Percentiles rank a stretch among this genome's conserved stretches.
These are phyloP conservation scores for Fusarium devonianum DNA, from an alignment of 2,329 filamentous ascomycete genomes.

Conservation along the genomic window DNA sequence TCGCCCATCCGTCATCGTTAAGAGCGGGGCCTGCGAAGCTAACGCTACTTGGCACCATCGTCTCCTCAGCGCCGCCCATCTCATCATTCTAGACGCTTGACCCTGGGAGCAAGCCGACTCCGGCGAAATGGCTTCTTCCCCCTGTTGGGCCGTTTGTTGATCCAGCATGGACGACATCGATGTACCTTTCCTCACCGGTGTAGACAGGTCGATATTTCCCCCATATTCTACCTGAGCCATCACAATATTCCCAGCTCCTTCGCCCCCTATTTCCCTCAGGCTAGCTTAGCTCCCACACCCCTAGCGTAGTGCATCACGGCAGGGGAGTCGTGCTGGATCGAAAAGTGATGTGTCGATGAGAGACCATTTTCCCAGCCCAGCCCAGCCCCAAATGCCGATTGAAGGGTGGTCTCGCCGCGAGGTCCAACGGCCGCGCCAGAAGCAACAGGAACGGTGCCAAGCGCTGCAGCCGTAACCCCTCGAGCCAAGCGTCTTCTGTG, in stretches of 20 bases:
- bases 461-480: conserved; percentile 24
- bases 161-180: not conserved
- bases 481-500: conserved; percentile 6
- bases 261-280: conserved; percentile 29
- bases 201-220: not conserved
- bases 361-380: conserved; percentile 22
- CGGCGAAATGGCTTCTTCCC: conserved; percentile 1
- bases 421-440: conserved; percentile 29
- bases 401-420: conserved; percentile 18
- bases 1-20: conserved; percentile 13
- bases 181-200: not conserved
- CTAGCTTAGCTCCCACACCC: conserved; percentile 25
- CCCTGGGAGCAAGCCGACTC: conserved; percentile 2
- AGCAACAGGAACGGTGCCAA: conserved; percentile 24
- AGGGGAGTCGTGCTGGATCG: conserved; percentile 33
- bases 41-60: conserved; percentile 4
- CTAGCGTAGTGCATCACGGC: conserved; percentile 20
- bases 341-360: conserved; percentile 38
- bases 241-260: conserved; percentile 23
- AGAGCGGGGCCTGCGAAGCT: not conserved
- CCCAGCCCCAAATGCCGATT: conserved; percentile 24
- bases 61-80: conserved; percentile 9
- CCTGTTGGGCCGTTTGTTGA: too few relatives aligned
- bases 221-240: conserved; percentile 16
- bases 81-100: conserved; percentile 15